Base-by-base conservation (phyloP, 257 asterid genomes). In the Fraxinus anomala region DNA sequence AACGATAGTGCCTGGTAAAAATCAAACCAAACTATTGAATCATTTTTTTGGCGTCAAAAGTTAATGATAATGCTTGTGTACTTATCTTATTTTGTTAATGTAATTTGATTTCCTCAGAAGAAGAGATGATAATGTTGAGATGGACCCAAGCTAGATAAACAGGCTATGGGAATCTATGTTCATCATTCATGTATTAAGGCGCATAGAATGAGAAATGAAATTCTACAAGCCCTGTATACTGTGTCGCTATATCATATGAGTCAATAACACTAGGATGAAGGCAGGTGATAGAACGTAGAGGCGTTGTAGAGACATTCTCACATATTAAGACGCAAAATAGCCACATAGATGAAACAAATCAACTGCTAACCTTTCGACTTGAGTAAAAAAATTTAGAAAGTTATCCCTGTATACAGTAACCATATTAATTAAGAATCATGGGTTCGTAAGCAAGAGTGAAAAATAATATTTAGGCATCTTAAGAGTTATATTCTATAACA, bases 11-110 rank as follows among this genome's bases (percentile, higher is more conserved):
- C 39, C 4, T 51, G 63, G 42, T 51, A 16, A 72, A 73, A 51
- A 19, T 17, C 19, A 30, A 28, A 26, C 36, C 68, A 9, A 37
- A 37, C 28, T 16, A 51, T 6, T 23, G 30, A 7, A 42, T 51
- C 31, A 49, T 49, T 49, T 28, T 28, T 10, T 30, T 47, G 36
- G 68, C 30, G 40, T 70, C 70, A 68, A 31, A 67, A 54, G 81
- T 54, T 23, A 34, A 70, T 21, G 28, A 7, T 31, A 6, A 33
- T 12, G 59, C 74, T 23, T 31, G n/a, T 69, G 30, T 77, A 63
- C 28, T 24, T 63, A 3, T 63, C 33, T 26, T 63, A 63, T 59
- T 59, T 59, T 24, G 6, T 63, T 24, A 9, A 63, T 24, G 33
- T 63, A 63, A 24, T 63, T 63, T 69, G 56, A 44, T 31, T 42